Evolutionary conservation across 345 rosid genomes (phyloP).

Genomic region (Moringa oleifera): DNA sequence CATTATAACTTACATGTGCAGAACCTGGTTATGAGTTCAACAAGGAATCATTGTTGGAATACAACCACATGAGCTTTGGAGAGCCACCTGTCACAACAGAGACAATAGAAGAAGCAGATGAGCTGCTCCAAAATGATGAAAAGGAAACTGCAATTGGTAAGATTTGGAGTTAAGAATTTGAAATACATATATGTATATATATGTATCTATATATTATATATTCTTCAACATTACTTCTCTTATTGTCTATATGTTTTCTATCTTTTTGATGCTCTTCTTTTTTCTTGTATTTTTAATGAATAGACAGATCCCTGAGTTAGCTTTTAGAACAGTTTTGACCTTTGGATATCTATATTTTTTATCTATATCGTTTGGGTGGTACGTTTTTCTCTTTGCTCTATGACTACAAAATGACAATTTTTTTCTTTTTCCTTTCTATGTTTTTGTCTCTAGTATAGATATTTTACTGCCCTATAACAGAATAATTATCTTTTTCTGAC

Average conservation of each 20-base stretch:
- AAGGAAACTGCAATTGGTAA: constrained; percentile 79
- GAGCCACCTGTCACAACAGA: constrained; percentile 81
- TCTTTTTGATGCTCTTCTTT: not conserved
- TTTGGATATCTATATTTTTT: not conserved
- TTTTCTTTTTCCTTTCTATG: not conserved
- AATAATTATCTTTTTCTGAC: not conserved
- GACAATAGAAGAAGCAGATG: constrained; percentile 75
- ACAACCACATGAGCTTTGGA: constrained; percentile 95
- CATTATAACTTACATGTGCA: constrained; percentile 22
- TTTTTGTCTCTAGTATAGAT: not conserved
- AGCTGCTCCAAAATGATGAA: constrained; percentile 55
- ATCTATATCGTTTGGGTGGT: not conserved
- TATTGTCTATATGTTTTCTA: too few species aligned
- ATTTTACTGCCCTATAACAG: not conserved
- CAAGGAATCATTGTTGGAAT: constrained; percentile 59
- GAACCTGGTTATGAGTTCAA: constrained; percentile 87
- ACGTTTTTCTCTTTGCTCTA: not conserved
- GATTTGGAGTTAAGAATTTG: not conserved
- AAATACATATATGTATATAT: too few species aligned
- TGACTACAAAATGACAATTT: not conserved
- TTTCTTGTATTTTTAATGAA: not conserved
- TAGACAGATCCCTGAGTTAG: not conserved
- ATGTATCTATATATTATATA: too few species aligned
- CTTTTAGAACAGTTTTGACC: too few species aligned
- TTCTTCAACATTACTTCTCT: too few species aligned